phyloP scores from a whole-genome alignment of 1,284 basidiomycete species.

The Austroboletus novae-zelandiae region DNA sequence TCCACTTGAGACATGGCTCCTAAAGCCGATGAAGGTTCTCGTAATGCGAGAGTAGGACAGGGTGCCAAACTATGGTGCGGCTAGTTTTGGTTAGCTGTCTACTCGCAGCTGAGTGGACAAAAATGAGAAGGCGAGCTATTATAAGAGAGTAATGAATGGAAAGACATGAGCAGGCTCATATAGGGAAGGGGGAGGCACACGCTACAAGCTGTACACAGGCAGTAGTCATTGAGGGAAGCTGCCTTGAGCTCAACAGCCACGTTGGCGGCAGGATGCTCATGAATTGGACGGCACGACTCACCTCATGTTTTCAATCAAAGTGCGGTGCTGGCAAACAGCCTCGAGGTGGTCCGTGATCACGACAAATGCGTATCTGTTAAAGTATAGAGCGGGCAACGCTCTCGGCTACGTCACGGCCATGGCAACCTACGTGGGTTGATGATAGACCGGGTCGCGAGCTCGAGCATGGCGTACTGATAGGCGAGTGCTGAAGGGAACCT shows the following conservation, averaged over 20 bases:
- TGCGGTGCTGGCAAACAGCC: slow-evolving; percentile 35
- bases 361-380: slow-evolving; percentile 31
- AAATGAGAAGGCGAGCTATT: slow-evolving; percentile 33
- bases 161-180: slow-evolving; percentile 30
- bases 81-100: slow-evolving; percentile 13
- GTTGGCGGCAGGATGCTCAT: slow-evolving; percentile 35
- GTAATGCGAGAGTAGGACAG: slow-evolving; percentile 9
- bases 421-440: slow-evolving; percentile 16
- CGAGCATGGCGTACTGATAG: slow-evolving; percentile 11
- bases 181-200: slow-evolving; percentile 25
- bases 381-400: slow-evolving; percentile 18
- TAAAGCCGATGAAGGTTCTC: slow-evolving; percentile 1
- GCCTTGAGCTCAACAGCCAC: slow-evolving; percentile 37
- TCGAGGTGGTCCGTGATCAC: slow-evolving; percentile 36
- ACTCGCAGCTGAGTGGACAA: slow-evolving; percentile 28
- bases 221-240: slow-evolving; percentile 34
- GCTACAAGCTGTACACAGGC: slow-evolving; percentile 35
- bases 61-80: slow-evolving; percentile 8
- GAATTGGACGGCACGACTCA: slow-evolving; percentile 34
- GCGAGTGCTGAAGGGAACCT: slow-evolving; percentile 11
- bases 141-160: slow-evolving; percentile 31
- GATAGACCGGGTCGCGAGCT: slow-evolving; percentile 4
- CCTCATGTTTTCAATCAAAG: slow-evolving; percentile 39
- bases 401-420: slow-evolving; percentile 27
- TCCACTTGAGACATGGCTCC: slow-evolving; percentile 27